Evolutionary conservation across 2,329 filamentous ascomycete species (phyloP).

Genomic region (Diaporthe longicolla): DNA sequence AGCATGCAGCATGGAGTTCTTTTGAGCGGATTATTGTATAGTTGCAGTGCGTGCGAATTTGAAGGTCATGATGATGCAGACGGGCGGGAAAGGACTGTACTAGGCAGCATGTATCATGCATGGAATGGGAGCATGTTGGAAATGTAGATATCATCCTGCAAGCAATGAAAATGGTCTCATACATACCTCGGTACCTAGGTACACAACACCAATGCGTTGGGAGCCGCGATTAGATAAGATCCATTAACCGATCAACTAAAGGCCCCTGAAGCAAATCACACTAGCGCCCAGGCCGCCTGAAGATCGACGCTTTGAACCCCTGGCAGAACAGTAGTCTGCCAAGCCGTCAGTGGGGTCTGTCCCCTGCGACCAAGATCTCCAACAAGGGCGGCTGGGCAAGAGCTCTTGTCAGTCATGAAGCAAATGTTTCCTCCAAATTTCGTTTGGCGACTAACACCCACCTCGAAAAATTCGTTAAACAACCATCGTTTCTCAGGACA

Average conservation of each 20-base stretch:
- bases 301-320: slow-evolving; percentile 3
- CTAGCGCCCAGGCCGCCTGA: slow-evolving; percentile 1
- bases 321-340: background rate
- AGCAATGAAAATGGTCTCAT: background rate
- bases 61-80: background rate
- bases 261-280: background rate
- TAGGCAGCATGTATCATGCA: background rate
- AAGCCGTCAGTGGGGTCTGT: background rate
- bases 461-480: slow-evolving; percentile 36
- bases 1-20: slow-evolving; percentile 28
- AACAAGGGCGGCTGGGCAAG: background rate
- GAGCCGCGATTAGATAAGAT: background rate
- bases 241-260: background rate
- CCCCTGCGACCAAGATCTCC: background rate
- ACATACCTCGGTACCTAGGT: too few species aligned
- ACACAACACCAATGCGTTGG: background rate
- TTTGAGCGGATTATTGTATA: background rate
- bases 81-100: background rate
- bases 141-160: background rate
- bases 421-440: slow-evolving; percentile 2
- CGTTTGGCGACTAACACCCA: background rate
- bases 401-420: background rate
- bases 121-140: background rate
- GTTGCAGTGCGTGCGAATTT: background rate
- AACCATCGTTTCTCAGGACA: background rate